A percentile compares a stretch with the other conserved stretches of the same genome.
phyloP scores from a whole-genome alignment of 345 rosid species.

The Alliaria petiolata region DNA sequence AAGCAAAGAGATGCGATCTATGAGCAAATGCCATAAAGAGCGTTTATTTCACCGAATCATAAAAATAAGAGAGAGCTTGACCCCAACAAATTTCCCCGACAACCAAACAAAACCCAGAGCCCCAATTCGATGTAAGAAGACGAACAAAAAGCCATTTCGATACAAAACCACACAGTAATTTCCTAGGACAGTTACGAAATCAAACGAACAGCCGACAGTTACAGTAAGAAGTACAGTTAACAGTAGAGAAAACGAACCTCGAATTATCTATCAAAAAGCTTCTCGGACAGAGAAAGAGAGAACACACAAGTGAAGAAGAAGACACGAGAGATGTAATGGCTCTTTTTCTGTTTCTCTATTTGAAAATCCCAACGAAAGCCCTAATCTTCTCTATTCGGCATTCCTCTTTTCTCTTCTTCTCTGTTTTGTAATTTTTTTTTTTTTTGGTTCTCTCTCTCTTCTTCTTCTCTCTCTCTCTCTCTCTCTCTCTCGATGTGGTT shows the following conservation, averaged over 20 bases:
- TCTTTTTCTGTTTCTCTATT: background rate
- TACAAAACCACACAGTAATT: background rate
- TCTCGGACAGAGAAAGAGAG: background rate
- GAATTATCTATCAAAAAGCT: background rate
- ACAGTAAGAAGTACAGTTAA: slow-evolving; percentile 2
- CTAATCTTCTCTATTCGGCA: slow-evolving; percentile 27
- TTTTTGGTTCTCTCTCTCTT: background rate
- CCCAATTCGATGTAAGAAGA: slow-evolving; percentile 9
- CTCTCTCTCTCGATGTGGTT: slow-evolving; percentile 4
- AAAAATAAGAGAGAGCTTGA: background rate
- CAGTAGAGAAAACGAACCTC: slow-evolving; percentile 18
- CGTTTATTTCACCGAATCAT: no score
- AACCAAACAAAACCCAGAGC: slow-evolving; percentile 12
- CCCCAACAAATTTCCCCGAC: background rate
- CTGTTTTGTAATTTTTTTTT: background rate
- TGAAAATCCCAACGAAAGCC: slow-evolving; percentile 12
- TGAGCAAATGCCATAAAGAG: background rate
- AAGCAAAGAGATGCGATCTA: background rate
- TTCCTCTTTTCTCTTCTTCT: slow-evolving; percentile 13
- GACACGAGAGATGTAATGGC: background rate
- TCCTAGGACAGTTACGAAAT: background rate
- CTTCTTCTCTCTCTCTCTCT: no score
- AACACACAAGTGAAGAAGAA: slow-evolving; percentile 2
- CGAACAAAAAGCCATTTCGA: slow-evolving; percentile 1
- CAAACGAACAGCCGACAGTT: background rate